Percentiles rank a stretch among this genome's conserved stretches.
Evolutionary conservation across 106 monocot species (phyloP).

Genomic region (Dendrobium chrysotoxum): DNA sequence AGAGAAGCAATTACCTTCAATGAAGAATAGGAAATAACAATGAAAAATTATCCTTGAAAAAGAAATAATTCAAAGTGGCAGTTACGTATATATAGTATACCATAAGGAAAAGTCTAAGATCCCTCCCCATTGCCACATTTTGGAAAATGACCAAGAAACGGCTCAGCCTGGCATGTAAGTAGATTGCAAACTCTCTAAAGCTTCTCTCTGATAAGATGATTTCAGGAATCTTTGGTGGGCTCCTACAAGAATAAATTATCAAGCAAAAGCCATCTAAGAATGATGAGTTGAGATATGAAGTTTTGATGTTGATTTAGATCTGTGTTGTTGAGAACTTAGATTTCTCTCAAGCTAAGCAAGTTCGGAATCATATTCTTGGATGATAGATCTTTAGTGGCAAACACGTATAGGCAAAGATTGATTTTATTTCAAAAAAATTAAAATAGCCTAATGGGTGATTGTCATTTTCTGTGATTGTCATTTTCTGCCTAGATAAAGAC

Average conservation of each 20-base stretch:
- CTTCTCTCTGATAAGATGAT: slow-evolving; percentile 36
- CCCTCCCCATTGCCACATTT: slow-evolving; percentile 55
- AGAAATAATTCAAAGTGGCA: not conserved
- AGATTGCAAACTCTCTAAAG: slow-evolving; percentile 23
- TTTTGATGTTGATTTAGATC: not conserved
- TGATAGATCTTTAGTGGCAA: not conserved
- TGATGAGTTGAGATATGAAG: not conserved
- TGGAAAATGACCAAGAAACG: slow-evolving; percentile 22
- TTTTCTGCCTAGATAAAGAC: not conserved
- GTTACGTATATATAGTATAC: slow-evolving; percentile 14
- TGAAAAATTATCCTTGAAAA: not conserved
- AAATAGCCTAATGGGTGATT: not conserved
- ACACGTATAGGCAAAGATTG: not conserved
- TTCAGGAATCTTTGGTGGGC: slow-evolving; percentile 53
- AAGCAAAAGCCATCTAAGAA: not conserved
- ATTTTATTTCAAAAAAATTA: not conserved
- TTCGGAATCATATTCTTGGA: no score
- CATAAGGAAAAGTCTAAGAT: slow-evolving; percentile 50
- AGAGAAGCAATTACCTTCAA: slow-evolving; percentile 31
- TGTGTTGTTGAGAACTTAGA: no score
- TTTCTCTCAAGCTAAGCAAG: no score
- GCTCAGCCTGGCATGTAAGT: slow-evolving; percentile 26
- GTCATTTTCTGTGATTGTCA: not conserved
- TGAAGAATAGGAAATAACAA: not conserved
- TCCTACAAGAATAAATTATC: slow-evolving; percentile 16